Base-by-base conservation (phyloP, 441 rosid genomes). In the Francoa sonchifolia region DNA sequence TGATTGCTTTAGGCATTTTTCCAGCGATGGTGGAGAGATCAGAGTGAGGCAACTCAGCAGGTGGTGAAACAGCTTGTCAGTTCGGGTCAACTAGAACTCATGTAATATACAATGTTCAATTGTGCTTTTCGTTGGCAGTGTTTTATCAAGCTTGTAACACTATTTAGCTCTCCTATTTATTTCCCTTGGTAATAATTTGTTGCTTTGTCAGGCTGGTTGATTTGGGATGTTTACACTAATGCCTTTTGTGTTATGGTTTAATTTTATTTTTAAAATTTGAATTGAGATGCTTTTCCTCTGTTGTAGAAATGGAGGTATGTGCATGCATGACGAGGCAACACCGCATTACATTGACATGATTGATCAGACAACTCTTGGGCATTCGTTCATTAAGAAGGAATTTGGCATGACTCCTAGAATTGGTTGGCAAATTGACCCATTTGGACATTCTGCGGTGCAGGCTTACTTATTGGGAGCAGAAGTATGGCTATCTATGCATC, bases 401-500 rank as follows among this genome's bases (percentile, higher is more conserved):
- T 87, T 92, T 59, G 79, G 74, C 45, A 68, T 87, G 57, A 87
- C 89, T 46, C 99, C 99, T n/a, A 87, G 97, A 66, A 79, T 87
- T 61, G 97, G 97, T 61, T 92, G 99, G 99, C 99, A 92, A 66
- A 87, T 92, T 52, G 99, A 92, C 44, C 99, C 99, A 17, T 92
- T 92, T 67, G 99, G 99, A 46, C 99, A 92, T 77, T 87, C 99
- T 66, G 99, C 94, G 0, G 95, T 79, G 44, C 97, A 92, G 65
- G 99, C 97, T 47, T 92, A 87, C 69, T 70, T 87, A 71, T 71
- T 92, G 63, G 89, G 99, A 33, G 89, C 95, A 25, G 97, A 87
- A 54, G 99, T 81, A 61, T 2, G 25, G 6, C n/a, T n/a, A n/a
- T n/a, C n/a, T n/a, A n/a, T n/a, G n/a, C n/a, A n/a, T n/a, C n/a